These are phyloP conservation scores for Astrothelium subdiscretum DNA, from an alignment of 495 filamentous ascomycete genomes.

Conservation along the genomic window DNA sequence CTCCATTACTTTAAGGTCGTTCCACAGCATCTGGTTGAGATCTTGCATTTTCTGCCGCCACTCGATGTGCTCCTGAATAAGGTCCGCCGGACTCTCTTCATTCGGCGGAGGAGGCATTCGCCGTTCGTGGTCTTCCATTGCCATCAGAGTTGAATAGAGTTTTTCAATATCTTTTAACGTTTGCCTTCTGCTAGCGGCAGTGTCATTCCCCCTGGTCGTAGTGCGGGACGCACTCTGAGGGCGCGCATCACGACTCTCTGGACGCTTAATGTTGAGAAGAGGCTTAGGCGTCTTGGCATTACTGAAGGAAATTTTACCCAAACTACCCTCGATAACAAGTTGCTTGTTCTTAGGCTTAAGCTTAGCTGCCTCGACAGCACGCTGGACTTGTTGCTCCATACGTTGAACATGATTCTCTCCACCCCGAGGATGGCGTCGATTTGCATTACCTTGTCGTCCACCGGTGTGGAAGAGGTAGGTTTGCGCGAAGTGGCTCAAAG, in stretches of 20 bases:
- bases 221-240: slow-evolving; percentile 35
- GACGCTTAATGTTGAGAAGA: slow-evolving; percentile 85
- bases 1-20: slow-evolving; percentile 75
- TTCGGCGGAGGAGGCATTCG: slow-evolving; percentile 59
- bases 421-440: slow-evolving; percentile 54
- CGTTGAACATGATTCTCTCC: slow-evolving; percentile 94
- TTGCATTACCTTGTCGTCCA: slow-evolving; percentile 59
- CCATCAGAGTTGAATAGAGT: slow-evolving; percentile 78
- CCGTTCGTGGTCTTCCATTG: slow-evolving; percentile 89
- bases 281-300: slow-evolving; percentile 95
- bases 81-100: slow-evolving; percentile 49
- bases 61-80: slow-evolving; percentile 53
- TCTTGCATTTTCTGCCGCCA: slow-evolving; percentile 58
- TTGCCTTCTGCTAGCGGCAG: slow-evolving; percentile 59
- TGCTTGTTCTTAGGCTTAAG: slow-evolving; percentile 95
- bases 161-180: slow-evolving; percentile 74
- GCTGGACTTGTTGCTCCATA: slow-evolving; percentile 98
- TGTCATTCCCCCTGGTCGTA: slow-evolving; percentile 33
- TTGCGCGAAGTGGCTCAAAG: slow-evolving; percentile 89
- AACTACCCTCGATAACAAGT: slow-evolving; percentile 92
- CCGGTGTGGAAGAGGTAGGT: slow-evolving; percentile 94
- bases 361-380: slow-evolving; percentile 94
- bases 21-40: slow-evolving; percentile 76
- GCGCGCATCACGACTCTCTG: slow-evolving; percentile 50
- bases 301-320: slow-evolving; percentile 98